A percentile compares a stretch with the other conserved stretches of the same genome.
Evolutionary conservation across 208 protist species (phyloP).

Genomic region (Perkinsela sp.): DNA sequence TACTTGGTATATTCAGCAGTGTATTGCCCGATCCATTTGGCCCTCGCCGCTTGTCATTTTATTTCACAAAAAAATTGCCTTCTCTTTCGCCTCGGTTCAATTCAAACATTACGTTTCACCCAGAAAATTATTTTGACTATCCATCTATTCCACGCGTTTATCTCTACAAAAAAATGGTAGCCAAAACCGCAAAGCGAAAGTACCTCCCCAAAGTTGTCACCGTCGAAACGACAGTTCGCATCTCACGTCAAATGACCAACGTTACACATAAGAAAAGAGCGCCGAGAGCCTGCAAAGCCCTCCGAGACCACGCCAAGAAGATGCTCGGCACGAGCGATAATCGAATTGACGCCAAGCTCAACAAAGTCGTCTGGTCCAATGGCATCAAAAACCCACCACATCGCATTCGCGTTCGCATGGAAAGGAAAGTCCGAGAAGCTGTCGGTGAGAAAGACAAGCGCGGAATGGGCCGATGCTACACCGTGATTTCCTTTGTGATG

Average conservation of each 20-base stretch:
- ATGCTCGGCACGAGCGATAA: conserved; percentile 89
- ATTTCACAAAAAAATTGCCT: too few relatives aligned
- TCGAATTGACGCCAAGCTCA: conserved; percentile 78
- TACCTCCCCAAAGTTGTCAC: conserved; percentile 31
- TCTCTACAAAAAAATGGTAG: background rate
- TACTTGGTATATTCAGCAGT: too few relatives aligned
- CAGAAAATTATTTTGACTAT: background rate
- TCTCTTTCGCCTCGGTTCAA: background rate
- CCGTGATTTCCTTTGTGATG: conserved; percentile 44
- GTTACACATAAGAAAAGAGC: conserved; percentile 85
- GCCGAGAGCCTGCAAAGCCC: conserved; percentile 76
- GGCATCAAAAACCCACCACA: conserved; percentile 71
- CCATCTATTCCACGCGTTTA: background rate
- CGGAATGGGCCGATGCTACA: conserved; percentile 44
- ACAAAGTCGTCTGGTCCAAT: conserved; percentile 84
- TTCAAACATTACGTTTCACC: background rate
- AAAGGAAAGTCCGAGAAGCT: conserved; percentile 40
- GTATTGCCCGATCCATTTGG: too few relatives aligned
- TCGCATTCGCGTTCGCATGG: conserved; percentile 74
- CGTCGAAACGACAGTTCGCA: conserved; percentile 86
- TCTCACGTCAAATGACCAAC: conserved; percentile 80
- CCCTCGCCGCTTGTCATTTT: too few relatives aligned
- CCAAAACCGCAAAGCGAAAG: background rate
- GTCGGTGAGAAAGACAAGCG: conserved; percentile 29
- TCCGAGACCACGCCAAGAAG: conserved; percentile 72